Evolutionary conservation across 2,329 filamentous ascomycete genomes (phyloP), one percentile per base, ranked within the genome.

Genomic region (Emmonsiellopsis sp.): DNA sequence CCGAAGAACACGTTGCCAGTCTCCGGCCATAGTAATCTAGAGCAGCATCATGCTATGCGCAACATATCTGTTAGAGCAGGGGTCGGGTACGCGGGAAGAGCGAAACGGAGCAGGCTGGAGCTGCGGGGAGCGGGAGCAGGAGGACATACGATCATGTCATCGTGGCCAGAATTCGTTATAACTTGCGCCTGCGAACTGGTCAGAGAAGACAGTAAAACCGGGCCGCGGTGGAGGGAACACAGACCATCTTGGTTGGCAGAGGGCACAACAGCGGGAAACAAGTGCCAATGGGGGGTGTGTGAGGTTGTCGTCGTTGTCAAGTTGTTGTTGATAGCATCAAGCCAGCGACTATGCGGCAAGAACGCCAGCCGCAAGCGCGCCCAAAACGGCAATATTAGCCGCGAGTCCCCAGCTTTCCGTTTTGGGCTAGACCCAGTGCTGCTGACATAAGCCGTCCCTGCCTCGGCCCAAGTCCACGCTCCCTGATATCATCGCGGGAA

Each of bases 1-100:
- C 93, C 61, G 92, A 96, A 37, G 91, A 96, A 74, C 93, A 97
- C 61, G 93, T 98, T 58, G 93, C 93, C 63, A 98, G 83, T 67
- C 92, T 87, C 62, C 93, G 85, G 67, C 93, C 93, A 73, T 97
- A 98, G 78, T 97, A 98, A 72, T 98, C 93, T 68, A 98, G 85
- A 60, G 95, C 92, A 60, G 93, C 93, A 81, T 98, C 93, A 73
- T 98, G 93, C 92, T 89, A 63, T 36, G 46, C 31, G 34, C 17
- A 17, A 39, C 13, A 33, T 37, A 33, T 27, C 17, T 40, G 43
- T 43, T 39, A 46, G 49, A 43, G 21, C 36, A 39, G 48, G 21
- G 21, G 21, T 27, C 3, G 21, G 21, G n/a, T 7, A 34, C 13
- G 40, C 27, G 27, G 17, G 21, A 13, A 34, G 44, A 6, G 39